Evolutionary conservation across 257 asterid genomes (phyloP).

Genomic region (Paraleonurus japonicus): DNA sequence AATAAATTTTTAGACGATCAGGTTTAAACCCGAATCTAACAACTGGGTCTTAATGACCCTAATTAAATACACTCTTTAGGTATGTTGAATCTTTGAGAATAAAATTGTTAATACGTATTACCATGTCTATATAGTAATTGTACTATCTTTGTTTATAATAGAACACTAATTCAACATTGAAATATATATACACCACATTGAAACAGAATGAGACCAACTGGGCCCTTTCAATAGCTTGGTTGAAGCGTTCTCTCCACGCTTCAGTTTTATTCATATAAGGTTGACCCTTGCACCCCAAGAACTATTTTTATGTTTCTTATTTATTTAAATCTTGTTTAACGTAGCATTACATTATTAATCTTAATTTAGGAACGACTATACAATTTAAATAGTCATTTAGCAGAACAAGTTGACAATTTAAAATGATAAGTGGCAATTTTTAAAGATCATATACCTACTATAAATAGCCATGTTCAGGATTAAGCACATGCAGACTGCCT

Average conservation of each 20-base stretch:
- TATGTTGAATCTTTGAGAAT: too few relatives aligned
- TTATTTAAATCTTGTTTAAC: neutral
- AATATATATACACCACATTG: too few relatives aligned
- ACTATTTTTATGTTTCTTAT: neutral
- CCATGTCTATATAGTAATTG: too few relatives aligned
- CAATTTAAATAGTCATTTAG: slow-evolving; percentile 6
- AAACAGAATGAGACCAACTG: neutral
- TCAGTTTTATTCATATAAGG: neutral
- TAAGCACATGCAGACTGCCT: neutral
- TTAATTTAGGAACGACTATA: neutral
- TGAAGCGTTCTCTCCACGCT: slow-evolving; percentile 31
- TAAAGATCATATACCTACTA: slow-evolving; percentile 12
- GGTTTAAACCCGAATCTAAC: too few relatives aligned
- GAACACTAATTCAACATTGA: too few relatives aligned
- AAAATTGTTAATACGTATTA: too few relatives aligned
- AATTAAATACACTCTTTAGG: too few relatives aligned
- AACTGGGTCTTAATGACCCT: too few relatives aligned
- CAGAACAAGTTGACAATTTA: neutral
- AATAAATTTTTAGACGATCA: too few relatives aligned
- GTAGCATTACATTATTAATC: neutral
- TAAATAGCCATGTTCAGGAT: slow-evolving; percentile 20
- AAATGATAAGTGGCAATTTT: neutral
- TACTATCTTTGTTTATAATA: too few relatives aligned
- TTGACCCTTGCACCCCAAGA: slow-evolving; percentile 40
- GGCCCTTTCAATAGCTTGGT: neutral